Evolutionary conservation across 2,329 filamentous ascomycete species (phyloP), one percentile per base, ranked within the genome.

Genomic region (Fusarium sp.): DNA sequence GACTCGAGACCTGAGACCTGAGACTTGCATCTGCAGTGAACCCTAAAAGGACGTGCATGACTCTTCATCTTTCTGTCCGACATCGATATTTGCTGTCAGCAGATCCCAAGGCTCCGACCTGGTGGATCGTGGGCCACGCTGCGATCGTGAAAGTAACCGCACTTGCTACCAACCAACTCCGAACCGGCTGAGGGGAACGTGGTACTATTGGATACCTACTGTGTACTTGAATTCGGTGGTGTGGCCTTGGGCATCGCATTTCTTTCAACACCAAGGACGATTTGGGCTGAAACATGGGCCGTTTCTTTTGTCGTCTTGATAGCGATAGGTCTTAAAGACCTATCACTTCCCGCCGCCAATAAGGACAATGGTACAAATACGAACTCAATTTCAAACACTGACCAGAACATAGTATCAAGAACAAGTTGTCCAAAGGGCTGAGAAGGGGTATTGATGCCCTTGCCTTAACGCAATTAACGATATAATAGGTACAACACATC

Each of bases 1-100:
- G 41, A 66, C 62, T 60, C 46, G 62, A 57, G 35, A 24, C 28
- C 28, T 28, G 21, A 64, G 50, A 29, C 44, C 60, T 44, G 24
- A 65, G 63, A 70, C 63, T 43, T 54, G 49, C 67, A 65, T 52
- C 46, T 68, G 58, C 50, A 47, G 67, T 70, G 67, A 57, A 37
- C 54, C 63, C 47, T 43, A 64, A 54, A 29, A 18, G 52, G 42
- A 28, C n/a, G 50, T 70, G 49, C 29, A 68, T 37, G 31, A 18
- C 15, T 50, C 37, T 39, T 28, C 62, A 44, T 47, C 54, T 66
- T 23, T 47, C 35, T 53, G 46, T 47, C 31, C 48, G 48, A 69
- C 48, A 26, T 50, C 38, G 33, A 50, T 33, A 38, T 26, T 49
- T 41, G 38, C 37, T 48, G 44, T 53, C 23, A 33, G 44, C 42